Evolutionary conservation across 768 basidiomycete species (phyloP).

Genomic region (Amanita rimosa): DNA sequence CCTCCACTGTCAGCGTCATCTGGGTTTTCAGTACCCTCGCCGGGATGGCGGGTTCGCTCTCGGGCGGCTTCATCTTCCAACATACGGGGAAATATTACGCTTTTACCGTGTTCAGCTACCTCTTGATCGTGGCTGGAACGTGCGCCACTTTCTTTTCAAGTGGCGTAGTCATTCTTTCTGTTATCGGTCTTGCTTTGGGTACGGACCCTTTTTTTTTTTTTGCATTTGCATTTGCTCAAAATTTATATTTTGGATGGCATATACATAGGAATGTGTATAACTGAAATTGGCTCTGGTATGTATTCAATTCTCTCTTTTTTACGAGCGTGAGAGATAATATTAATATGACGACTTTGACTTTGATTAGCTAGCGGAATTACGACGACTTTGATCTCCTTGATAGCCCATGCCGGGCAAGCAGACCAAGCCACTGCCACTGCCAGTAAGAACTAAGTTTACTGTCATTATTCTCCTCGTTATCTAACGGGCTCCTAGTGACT

Average conservation of each 20-base stretch:
- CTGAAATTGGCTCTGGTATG: conserved; percentile 30
- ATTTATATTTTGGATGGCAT: too few relatives aligned
- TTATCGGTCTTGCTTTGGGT: conserved; percentile 30
- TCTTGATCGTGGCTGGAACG: conserved; percentile 26
- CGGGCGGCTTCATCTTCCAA: conserved; percentile 44
- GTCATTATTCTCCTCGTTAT: neutral
- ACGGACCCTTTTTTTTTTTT: conserved; percentile 7
- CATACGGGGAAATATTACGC: conserved; percentile 45
- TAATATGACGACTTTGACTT: neutral
- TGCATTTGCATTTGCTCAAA: too few relatives aligned
- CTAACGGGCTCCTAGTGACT: conserved; percentile 27
- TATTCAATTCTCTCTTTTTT: neutral
- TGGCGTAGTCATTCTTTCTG: conserved; percentile 25
- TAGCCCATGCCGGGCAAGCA: conserved; percentile 49
- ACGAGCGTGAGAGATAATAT: neutral
- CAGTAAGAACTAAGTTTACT: conserved; percentile 20
- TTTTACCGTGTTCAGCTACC: conserved; percentile 33
- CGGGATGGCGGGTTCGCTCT: conserved; percentile 36
- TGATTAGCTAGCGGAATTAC: conserved; percentile 44
- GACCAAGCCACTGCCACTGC: conserved; percentile 61
- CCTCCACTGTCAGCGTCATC: conserved; percentile 39
- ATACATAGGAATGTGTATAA: conserved; percentile 20
- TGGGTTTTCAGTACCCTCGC: conserved; percentile 35
- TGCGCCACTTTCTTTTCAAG: conserved; percentile 25
- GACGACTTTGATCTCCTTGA: conserved; percentile 47